phyloP scores from a whole-genome alignment of 371 early-diverging fungal genomes.

The Mucor velutinosus region DNA sequence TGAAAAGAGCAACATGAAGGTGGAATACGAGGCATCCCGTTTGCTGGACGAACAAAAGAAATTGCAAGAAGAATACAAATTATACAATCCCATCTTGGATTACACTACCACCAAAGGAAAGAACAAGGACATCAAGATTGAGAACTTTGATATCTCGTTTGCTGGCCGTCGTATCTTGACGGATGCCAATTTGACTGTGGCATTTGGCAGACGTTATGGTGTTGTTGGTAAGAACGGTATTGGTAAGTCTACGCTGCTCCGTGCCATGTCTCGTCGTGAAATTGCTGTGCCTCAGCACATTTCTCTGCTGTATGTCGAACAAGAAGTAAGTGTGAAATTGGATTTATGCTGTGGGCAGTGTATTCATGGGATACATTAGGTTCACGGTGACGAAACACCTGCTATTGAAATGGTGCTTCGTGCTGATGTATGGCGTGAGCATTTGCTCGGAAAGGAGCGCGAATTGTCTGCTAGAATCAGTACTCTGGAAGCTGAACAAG shows the following conservation, averaged over 20 bases:
- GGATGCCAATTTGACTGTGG: constrained; percentile 81
- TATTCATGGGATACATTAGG: constrained; percentile 45
- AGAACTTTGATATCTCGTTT: constrained; percentile 95
- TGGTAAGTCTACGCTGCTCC: constrained; percentile 95
- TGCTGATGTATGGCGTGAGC: constrained; percentile 95
- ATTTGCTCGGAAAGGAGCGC: constrained; percentile 86
- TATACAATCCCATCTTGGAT: constrained; percentile 83
- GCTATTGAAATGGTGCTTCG: constrained; percentile 89
- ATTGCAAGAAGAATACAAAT: constrained; percentile 67
- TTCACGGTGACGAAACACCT: constrained; percentile 86
- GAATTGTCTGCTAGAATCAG: constrained; percentile 51
- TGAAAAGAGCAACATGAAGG: constrained; percentile 58
- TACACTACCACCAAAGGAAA: constrained; percentile 84
- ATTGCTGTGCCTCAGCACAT: constrained; percentile 86
- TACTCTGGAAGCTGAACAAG: constrained; percentile 35
- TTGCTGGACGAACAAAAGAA: constrained; percentile 74
- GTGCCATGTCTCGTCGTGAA: constrained; percentile 91
- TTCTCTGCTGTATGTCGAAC: constrained; percentile 96
- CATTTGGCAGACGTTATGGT: constrained; percentile 92
- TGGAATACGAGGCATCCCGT: constrained; percentile 78
- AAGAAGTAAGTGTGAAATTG: constrained; percentile 73
- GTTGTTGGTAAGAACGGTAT: constrained; percentile 99
- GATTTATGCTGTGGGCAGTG: not conserved
- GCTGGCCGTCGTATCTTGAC: constrained; percentile 93
- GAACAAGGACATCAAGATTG: constrained; percentile 93